Percentiles rank a stretch among this genome's conserved stretches.
These are phyloP conservation scores for Rhynchospora tenuis DNA, from an alignment of 176 grass and related monocot species.

Conservation along the genomic window DNA sequence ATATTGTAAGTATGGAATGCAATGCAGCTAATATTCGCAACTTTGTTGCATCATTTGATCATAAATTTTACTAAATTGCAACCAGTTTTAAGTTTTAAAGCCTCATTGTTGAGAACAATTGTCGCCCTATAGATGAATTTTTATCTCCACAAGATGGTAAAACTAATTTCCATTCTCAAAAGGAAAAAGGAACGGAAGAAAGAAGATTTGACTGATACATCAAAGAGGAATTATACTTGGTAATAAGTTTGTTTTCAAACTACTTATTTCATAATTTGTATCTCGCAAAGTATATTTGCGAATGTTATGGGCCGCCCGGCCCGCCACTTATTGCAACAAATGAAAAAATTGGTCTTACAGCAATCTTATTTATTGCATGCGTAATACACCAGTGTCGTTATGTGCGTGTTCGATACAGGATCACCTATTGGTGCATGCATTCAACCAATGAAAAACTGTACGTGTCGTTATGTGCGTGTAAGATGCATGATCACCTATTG, in stretches of 20 bases:
- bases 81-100: no score
- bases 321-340: background rate
- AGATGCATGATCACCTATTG: background rate
- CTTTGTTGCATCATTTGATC: background rate
- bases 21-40: background rate
- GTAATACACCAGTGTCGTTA: conserved; percentile 8
- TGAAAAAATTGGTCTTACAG: background rate
- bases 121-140: background rate
- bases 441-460: background rate
- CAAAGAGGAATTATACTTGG: background rate
- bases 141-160: no score
- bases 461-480: conserved; percentile 15
- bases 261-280: background rate
- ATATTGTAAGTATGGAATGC: background rate
- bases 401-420: conserved; percentile 2
- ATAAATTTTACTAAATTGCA: background rate
- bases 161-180: background rate
- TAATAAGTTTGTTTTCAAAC: background rate
- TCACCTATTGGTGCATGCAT: background rate
- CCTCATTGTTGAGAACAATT: background rate
- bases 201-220: background rate
- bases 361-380: background rate
- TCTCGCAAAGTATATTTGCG: background rate
- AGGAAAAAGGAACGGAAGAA: background rate
- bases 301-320: background rate